These are phyloP conservation scores for Huntiella decipiens DNA, from an alignment of 2,329 filamentous ascomycete genomes.

Conservation along the genomic window DNA sequence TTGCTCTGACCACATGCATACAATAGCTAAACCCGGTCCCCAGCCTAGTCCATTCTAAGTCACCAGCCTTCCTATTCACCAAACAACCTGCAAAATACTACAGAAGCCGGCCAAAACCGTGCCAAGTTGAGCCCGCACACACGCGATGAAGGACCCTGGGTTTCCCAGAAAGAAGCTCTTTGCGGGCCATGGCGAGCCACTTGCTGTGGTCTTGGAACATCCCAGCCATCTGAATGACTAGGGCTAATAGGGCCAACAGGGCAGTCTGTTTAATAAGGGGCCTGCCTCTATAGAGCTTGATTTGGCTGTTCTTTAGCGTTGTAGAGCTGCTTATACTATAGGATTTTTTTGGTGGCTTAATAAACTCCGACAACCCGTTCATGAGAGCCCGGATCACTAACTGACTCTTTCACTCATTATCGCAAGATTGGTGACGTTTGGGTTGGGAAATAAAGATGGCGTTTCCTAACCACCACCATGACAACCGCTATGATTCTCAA, in stretches of 20 bases:
- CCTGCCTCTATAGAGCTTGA: too few species aligned
- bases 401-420: too few species aligned
- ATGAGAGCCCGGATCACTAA: too few species aligned
- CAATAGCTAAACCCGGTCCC: not conserved
- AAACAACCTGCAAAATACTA: not conserved
- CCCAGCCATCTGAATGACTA: conserved; percentile 1
- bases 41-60: conserved; percentile 2
- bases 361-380: too few species aligned
- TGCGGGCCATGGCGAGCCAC: not conserved
- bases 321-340: too few species aligned
- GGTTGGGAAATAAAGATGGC: too few species aligned
- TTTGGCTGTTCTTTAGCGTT: too few species aligned
- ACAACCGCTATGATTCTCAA: too few species aligned
- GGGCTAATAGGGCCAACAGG: not conserved
- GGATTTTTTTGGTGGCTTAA: too few species aligned
- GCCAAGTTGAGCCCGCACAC: not conserved
- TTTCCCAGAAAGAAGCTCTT: conserved; percentile 2
- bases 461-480: too few species aligned
- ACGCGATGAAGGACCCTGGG: conserved; percentile 2
- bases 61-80: conserved; percentile 2
- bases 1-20: not conserved
- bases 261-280: too few species aligned
- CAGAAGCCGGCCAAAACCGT: not conserved
- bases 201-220: not conserved
- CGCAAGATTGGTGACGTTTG: too few species aligned